Conservation (phyloP, 176 grass and related monocot genomes). For the Triticum urartu region DNA sequence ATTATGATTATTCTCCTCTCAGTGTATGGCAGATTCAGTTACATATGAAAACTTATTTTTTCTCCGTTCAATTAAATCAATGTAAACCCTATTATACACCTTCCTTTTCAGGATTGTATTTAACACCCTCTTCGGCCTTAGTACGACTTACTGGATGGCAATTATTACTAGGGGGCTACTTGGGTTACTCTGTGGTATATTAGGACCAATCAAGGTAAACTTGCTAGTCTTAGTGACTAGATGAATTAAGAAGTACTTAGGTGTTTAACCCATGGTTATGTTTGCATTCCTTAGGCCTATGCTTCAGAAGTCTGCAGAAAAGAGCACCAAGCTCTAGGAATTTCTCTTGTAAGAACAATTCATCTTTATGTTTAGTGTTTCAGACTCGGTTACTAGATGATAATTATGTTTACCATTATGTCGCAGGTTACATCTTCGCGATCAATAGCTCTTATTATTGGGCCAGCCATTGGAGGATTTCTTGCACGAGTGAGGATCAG, state of each 20-base stretch:
- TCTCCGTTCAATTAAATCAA: neutral
- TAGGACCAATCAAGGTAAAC: slow-evolving; percentile 71
- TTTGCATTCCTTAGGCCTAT: slow-evolving; percentile 56
- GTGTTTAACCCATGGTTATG: neutral
- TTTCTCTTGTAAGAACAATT: slow-evolving; percentile 52
- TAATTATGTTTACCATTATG: neutral
- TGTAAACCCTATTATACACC: neutral
- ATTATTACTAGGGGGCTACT: slow-evolving; percentile 53
- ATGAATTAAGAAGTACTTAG: neutral
- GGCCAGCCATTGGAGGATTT: slow-evolving; percentile 76
- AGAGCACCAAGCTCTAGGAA: slow-evolving; percentile 67
- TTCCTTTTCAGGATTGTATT: slow-evolving; percentile 44
- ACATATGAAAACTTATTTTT: neutral
- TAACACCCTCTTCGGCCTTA: slow-evolving; percentile 65
- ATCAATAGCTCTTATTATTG: slow-evolving; percentile 56
- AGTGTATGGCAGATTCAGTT: slow-evolving; percentile 41
- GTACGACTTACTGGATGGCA: slow-evolving; percentile 66
- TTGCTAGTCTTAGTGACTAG: neutral
- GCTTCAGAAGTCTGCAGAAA: slow-evolving; percentile 69
- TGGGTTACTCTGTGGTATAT: slow-evolving; percentile 57
- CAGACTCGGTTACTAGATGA: neutral
- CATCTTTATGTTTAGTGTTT: neutral
- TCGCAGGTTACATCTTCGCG: slow-evolving; percentile 57
- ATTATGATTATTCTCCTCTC: slow-evolving; percentile 57
- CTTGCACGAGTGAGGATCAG: slow-evolving; percentile 44